Base-by-base conservation (phyloP, 257 asterid genomes). In the Solanum chilense region DNA sequence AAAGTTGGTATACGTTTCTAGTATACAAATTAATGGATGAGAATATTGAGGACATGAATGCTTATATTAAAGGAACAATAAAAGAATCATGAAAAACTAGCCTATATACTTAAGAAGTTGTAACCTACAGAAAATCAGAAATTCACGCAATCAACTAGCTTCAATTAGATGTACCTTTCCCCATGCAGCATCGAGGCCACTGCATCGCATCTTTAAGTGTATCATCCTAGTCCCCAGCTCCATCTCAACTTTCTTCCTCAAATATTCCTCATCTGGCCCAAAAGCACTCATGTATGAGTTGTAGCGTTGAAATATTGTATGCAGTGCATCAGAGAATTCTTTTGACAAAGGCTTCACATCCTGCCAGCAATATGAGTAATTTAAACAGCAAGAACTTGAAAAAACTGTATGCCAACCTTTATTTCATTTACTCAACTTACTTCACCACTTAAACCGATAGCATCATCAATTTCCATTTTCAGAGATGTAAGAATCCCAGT, bases 181-280 rank as follows among this genome's bases (percentile, higher is more conserved):
- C 99, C 99, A 97, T 58, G 93, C 98, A 86, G 98, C 90, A 45
- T 84, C 90, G 58, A 97, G 97, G 90, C 99, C 99, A 84, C 98
- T 91, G 89, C 99, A 97, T 90, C 99, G 94, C 99, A 96, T 96
- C 93, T 97, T 97, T 93, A 97, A 90, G 96, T 93, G 93, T 88
- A 97, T 97, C 99, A 97, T 91, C 89, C 91, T 91, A 81, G 98
- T 87, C 78, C 99, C 99, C 91, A 97, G 83, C 89, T 97, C 99
- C 78, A 80, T 90, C 92, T 97, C 99, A 85, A 97, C 98, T 88
- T 97, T 97, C 96, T 97, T 96, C 94, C 93, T 97, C 90, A 97
- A 92, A 89, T 94, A 97, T 69, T 39, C 91, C 92, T 97, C 99
- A 52, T 95, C 93, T 33, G 96, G 98, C 87, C 95, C 98, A 92